A percentile compares a stretch with the other conserved stretches of the same genome.
Evolutionary conservation across 108 stramenopile species (phyloP).

Genomic region (Cylindrotheca fusiformis): DNA sequence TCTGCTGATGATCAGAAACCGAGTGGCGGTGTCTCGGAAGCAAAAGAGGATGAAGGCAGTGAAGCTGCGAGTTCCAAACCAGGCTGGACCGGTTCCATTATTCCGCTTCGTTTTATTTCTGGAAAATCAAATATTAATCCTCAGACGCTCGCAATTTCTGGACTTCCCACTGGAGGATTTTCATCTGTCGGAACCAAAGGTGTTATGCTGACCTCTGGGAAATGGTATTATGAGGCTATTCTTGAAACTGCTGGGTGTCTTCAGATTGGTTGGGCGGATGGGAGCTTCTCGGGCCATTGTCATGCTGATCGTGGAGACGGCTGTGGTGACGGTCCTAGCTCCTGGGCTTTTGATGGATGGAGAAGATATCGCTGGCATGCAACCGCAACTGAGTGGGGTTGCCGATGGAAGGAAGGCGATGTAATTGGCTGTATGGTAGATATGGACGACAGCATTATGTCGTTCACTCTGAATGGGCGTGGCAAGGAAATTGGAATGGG

Average conservation of each 20-base stretch:
- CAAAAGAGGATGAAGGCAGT: constrained; percentile 22
- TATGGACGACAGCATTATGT: constrained; percentile 79
- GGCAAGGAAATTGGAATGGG: constrained; percentile 89
- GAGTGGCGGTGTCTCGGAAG: neutral
- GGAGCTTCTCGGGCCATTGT: constrained; percentile 82
- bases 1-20: constrained; percentile 3
- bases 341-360: constrained; percentile 97
- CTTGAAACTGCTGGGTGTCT: constrained; percentile 89
- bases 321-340: constrained; percentile 90
- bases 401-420: constrained; percentile 89
- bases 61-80: constrained; percentile 1
- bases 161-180: constrained; percentile 78
- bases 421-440: constrained; percentile 89
- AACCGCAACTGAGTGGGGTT: constrained; percentile 89
- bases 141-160: constrained; percentile 64
- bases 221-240: constrained; percentile 95
- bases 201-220: constrained; percentile 70
- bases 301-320: constrained; percentile 88
- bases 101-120: constrained; percentile 72
- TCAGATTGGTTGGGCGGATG: constrained; percentile 94
- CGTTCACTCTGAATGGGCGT: constrained; percentile 90
- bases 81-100: constrained; percentile 57
- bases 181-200: constrained; percentile 89
- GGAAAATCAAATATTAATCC: constrained; percentile 69
- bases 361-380: constrained; percentile 91